phyloP scores from a whole-genome alignment of 345 rosid genomes.

The Limnanthes douglasii region DNA sequence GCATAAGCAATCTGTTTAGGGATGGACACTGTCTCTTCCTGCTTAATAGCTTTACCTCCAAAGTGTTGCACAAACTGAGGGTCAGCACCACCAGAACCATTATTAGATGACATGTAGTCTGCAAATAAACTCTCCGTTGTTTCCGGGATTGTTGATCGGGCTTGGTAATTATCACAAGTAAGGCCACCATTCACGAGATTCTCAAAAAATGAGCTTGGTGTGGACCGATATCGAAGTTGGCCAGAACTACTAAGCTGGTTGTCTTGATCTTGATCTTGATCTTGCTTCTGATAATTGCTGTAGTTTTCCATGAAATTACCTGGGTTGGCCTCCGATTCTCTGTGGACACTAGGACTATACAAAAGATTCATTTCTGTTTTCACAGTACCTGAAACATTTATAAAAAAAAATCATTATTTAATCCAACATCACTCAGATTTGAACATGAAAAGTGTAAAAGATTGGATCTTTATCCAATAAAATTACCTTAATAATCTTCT shows the following conservation, averaged over 20 bases:
- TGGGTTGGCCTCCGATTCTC: slow-evolving; percentile 19
- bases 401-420: neutral
- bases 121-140: slow-evolving; percentile 21
- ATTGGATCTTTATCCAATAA: neutral
- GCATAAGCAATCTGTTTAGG: slow-evolving; percentile 7
- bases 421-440: neutral
- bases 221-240: slow-evolving; percentile 22
- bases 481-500: slow-evolving; percentile 6
- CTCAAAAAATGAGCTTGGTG: slow-evolving; percentile 29
- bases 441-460: neutral
- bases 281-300: slow-evolving; percentile 6
- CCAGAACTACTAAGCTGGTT: slow-evolving; percentile 18
- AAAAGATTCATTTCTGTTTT: slow-evolving; percentile 22
- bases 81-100: slow-evolving; percentile 16
- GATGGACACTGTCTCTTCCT: slow-evolving; percentile 16
- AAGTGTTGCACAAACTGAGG: slow-evolving; percentile 18
- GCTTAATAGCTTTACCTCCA: slow-evolving; percentile 23
- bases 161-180: slow-evolving; percentile 13
- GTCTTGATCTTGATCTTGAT: too few relatives aligned
- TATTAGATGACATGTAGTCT: slow-evolving; percentile 12
- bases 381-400: slow-evolving; percentile 2
- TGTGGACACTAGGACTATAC: slow-evolving; percentile 20
- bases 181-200: slow-evolving; percentile 11
- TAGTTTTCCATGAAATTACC: slow-evolving; percentile 18
- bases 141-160: slow-evolving; percentile 31